These are phyloP conservation scores for Stachybotrys chlorohalonatus DNA, from an alignment of 2,329 filamentous ascomycete species.

Conservation along the genomic window DNA sequence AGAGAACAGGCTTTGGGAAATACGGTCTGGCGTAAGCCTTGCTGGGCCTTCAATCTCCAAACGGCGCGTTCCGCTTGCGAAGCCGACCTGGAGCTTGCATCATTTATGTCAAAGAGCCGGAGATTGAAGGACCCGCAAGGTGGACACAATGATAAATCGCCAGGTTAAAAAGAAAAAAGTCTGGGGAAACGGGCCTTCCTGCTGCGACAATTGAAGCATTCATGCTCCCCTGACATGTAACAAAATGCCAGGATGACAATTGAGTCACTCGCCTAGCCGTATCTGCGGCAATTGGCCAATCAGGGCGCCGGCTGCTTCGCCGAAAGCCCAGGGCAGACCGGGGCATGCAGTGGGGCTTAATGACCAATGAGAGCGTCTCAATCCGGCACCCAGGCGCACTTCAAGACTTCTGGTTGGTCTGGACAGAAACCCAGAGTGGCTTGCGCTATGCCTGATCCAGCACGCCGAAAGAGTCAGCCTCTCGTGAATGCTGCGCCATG, in stretches of 20 bases:
- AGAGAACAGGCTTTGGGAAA: no score
- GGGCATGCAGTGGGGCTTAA: slow-evolving; percentile 13
- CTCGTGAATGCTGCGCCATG: slow-evolving; percentile 21
- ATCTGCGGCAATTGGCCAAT: slow-evolving; percentile 20
- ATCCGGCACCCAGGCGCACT: slow-evolving; percentile 4
- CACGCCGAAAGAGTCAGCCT: slow-evolving; percentile 35
- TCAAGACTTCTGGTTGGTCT: slow-evolving; percentile 16
- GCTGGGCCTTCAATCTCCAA: no score
- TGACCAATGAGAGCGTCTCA: slow-evolving; percentile 16
- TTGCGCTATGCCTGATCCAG: slow-evolving; percentile 27
- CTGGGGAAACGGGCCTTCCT: not conserved
- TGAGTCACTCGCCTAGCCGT: slow-evolving; percentile 17
- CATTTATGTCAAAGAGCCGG: no score
- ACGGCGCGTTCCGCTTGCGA: no score
- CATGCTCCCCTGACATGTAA: no score
- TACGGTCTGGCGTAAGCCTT: no score
- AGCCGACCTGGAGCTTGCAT: no score
- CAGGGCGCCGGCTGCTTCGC: slow-evolving; percentile 17
- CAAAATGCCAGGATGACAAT: slow-evolving; percentile 2
- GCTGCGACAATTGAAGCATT: no score
- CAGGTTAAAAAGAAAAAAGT: not conserved
- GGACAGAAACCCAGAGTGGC: not conserved
- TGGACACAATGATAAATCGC: not conserved
- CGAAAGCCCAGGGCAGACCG: slow-evolving; percentile 19
- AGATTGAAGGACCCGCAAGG: not conserved